Base-by-base conservation (phyloP, 768 basidiomycete genomes). In the Pleurotus platypus region DNA sequence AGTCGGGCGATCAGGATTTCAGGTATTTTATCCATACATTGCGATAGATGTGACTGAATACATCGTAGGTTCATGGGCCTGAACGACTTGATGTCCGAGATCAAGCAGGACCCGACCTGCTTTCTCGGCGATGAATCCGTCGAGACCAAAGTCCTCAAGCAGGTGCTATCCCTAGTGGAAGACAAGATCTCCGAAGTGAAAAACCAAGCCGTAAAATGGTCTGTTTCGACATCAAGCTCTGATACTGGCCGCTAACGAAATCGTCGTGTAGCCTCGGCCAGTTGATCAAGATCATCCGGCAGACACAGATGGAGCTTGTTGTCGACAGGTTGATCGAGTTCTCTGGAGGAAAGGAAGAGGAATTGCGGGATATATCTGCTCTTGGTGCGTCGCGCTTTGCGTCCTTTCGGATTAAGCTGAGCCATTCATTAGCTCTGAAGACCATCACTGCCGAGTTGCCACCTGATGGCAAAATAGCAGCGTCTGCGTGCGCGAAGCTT, bases 141-240 rank as follows among this genome's bases (percentile, higher is more conserved):
- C 30, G 97, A 99, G 77, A 85, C 77, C 68, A 90, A 89, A 68
- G 86, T 96, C 50, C 79, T 96, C 47, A 84, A 83, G 42, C 86
- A 90, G 69, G 94, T 98, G 1, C 78, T 98, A 43, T 77, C 84
- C 35, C 81, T 98, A 16, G 88, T 98, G 4, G 90, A 92, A 67
- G 97, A 99, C 74, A 89, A 88, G 72, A 98, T 95, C 63, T 94
- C 94, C 6, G 97, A 99, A 76, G 97, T 98, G 61, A 98, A 98
- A 78, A 97, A 97, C 66, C 89, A 92, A 69, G 93, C 94, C 2
- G 96, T 97, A 9, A 94, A 95, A 76, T 95, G 94, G 96, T 91
- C 63, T 54, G 81, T 68, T 35, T 48, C n/a, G 38, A 1, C 24
- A 46, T 46, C 13, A 15, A n/a, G 26, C 18, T 37, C 6, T 62